phyloP scores from a whole-genome alignment of 2,329 filamentous ascomycete species.

The Tympanopsis confertula region DNA sequence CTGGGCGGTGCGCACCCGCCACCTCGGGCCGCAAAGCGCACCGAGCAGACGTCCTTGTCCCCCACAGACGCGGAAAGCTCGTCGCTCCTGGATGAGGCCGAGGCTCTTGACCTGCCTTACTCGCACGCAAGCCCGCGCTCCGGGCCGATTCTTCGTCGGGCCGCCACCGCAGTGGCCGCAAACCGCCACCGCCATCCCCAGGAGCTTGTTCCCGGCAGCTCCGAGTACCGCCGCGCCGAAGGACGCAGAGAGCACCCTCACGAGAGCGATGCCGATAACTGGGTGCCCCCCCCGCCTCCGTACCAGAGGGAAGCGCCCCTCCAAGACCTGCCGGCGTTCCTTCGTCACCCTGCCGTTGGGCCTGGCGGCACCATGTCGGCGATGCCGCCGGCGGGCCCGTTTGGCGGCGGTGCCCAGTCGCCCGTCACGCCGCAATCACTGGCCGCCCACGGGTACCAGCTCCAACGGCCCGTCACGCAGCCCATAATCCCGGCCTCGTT shows the following conservation, averaged over 20 bases:
- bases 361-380: conserved; percentile 14
- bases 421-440: neutral
- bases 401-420: neutral
- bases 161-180: conserved; percentile 65
- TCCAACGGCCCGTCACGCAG: no score
- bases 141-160: conserved; percentile 57
- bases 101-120: conserved; percentile 60
- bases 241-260: conserved; percentile 48
- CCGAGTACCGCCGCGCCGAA: conserved; percentile 58
- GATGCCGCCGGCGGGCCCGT: neutral
- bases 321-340: conserved; percentile 27
- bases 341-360: conserved; percentile 34
- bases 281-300: neutral
- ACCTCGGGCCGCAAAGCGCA: conserved; percentile 10
- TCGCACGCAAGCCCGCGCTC: conserved; percentile 63
- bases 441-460: neutral
- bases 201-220: conserved; percentile 36
- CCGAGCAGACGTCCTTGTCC: conserved; percentile 7
- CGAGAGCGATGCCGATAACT: conserved; percentile 1
- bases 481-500: no score
- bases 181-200: conserved; percentile 57
- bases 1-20: conserved; percentile 19
- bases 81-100: conserved; percentile 40
- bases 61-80: conserved; percentile 29
- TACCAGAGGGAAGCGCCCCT: conserved; percentile 10